A percentile compares a stretch with the other conserved stretches of the same genome.
Evolutionary conservation across 2,329 filamentous ascomycete genomes (phyloP).

Genomic region (Trichoderma gracile): DNA sequence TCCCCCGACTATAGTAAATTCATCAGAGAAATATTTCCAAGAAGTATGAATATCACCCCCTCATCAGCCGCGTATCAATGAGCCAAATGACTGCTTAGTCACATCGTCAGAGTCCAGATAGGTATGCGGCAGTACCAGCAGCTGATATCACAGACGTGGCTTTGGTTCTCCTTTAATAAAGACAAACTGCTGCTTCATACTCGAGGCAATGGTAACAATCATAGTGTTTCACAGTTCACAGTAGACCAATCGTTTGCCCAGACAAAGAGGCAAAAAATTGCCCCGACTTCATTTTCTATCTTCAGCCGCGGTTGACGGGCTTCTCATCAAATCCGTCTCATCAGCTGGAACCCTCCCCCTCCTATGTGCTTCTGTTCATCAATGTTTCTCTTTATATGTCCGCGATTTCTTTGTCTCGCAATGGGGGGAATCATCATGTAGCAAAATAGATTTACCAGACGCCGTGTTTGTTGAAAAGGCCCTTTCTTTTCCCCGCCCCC

Average conservation of each 20-base stretch:
- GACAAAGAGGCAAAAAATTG: constrained; percentile 19
- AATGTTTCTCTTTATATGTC: too few species aligned
- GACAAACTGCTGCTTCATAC: too few species aligned
- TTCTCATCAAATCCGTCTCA: constrained; percentile 7
- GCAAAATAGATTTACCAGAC: constrained; percentile 39
- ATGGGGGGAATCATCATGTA: constrained; percentile 41
- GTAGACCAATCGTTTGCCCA: not conserved
- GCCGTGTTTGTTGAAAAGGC: constrained; percentile 46
- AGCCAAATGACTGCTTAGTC: too few species aligned
- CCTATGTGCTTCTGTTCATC: constrained; percentile 14
- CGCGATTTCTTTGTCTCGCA: constrained; percentile 31
- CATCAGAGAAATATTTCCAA: not conserved
- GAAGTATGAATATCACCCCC: too few species aligned
- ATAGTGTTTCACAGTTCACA: not conserved
- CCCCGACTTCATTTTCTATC: constrained; percentile 17
- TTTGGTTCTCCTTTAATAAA: too few species aligned
- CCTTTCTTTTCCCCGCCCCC: constrained; percentile 40
- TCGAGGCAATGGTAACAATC: too few species aligned
- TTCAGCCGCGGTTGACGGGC: constrained; percentile 49
- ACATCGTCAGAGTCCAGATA: too few species aligned
- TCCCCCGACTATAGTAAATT: too few species aligned
- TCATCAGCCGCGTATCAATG: too few species aligned
- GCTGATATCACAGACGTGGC: not conserved
- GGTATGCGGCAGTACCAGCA: not conserved
- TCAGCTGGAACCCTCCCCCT: constrained; percentile 5